Evolutionary conservation across 768 basidiomycete genomes (phyloP).

Genomic region (Aureoboletus auriporus): DNA sequence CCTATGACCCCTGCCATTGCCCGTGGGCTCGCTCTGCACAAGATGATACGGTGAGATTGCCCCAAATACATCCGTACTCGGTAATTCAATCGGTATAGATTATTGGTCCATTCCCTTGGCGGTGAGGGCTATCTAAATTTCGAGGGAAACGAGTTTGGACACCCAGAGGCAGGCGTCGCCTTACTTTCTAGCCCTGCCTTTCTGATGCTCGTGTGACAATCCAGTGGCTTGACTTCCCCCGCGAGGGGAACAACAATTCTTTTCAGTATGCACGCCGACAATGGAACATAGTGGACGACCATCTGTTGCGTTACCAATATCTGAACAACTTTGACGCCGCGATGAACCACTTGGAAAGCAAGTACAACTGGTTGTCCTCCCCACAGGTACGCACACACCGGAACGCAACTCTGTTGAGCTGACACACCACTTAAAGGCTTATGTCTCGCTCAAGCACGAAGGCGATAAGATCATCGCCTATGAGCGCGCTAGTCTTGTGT

Average conservation of each 20-base stretch:
- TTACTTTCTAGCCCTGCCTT: neutral
- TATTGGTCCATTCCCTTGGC: constrained; percentile 88
- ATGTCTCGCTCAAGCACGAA: constrained; percentile 93
- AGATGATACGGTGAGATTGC: constrained; percentile 82
- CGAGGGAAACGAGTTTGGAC: constrained; percentile 97
- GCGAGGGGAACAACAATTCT: constrained; percentile 91
- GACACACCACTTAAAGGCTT: constrained; percentile 49
- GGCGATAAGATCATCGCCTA: constrained; percentile 89
- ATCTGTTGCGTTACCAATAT: constrained; percentile 84
- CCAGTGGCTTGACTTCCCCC: constrained; percentile 98
- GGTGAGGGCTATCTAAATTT: constrained; percentile 99
- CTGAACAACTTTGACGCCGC: constrained; percentile 90
- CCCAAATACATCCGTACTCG: neutral
- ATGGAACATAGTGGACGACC: constrained; percentile 92
- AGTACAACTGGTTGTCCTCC: constrained; percentile 80
- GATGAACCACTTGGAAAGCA: constrained; percentile 84
- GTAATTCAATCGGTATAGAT: constrained; percentile 38
- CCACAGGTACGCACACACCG: constrained; percentile 54
- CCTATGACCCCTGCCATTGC: constrained; percentile 82
- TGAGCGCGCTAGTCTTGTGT: constrained; percentile 90
- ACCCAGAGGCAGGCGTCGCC: constrained; percentile 70
- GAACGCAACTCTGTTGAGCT: neutral
- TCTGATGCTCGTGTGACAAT: neutral
- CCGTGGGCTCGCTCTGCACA: constrained; percentile 89
- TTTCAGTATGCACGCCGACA: constrained; percentile 97